Percentiles rank a stretch among this genome's conserved stretches.
Evolutionary conservation across 1,139 yeast species (phyloP).

Genomic region (Geotrichum restrictum): DNA sequence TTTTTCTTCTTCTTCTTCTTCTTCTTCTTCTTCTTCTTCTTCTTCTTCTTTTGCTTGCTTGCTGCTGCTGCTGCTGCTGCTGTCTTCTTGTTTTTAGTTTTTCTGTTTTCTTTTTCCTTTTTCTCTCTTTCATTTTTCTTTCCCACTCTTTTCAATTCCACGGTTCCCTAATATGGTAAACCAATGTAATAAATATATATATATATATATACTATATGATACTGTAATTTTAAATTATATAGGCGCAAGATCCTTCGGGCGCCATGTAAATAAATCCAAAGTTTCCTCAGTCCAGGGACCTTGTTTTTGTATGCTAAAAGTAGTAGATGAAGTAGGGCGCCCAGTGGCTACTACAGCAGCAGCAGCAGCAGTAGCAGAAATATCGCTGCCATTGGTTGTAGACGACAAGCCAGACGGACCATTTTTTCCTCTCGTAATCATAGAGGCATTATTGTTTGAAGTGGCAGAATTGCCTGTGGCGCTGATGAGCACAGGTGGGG

Average conservation of each 20-base stretch:
- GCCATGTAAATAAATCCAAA: conserved; percentile 23
- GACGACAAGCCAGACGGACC: too few relatives aligned
- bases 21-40: neutral
- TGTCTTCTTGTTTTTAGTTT: neutral
- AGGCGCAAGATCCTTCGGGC: conserved; percentile 11
- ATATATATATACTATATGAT: conserved; percentile 7
- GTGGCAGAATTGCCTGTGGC: neutral
- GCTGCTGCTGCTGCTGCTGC: neutral
- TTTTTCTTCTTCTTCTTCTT: too few relatives aligned
- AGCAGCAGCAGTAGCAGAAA: neutral
- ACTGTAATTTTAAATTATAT: neutral
- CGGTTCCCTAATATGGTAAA: too few relatives aligned
- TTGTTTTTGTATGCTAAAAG: conserved; percentile 5
- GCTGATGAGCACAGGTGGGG: conserved; percentile 3
- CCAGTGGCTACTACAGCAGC: too few relatives aligned
- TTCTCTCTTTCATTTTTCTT: neutral
- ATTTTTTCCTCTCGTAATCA: too few relatives aligned
- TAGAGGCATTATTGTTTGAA: neutral
- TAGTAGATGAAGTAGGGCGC: neutral
- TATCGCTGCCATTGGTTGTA: neutral
- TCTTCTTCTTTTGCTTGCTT: too few relatives aligned
- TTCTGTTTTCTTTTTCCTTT: neutral
- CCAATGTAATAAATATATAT: too few relatives aligned
- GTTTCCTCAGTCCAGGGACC: conserved; percentile 26
- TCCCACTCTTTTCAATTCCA: neutral